Base-by-base conservation (phyloP, 2,329 filamentous ascomycete species). In the Periconia digitata region DNA sequence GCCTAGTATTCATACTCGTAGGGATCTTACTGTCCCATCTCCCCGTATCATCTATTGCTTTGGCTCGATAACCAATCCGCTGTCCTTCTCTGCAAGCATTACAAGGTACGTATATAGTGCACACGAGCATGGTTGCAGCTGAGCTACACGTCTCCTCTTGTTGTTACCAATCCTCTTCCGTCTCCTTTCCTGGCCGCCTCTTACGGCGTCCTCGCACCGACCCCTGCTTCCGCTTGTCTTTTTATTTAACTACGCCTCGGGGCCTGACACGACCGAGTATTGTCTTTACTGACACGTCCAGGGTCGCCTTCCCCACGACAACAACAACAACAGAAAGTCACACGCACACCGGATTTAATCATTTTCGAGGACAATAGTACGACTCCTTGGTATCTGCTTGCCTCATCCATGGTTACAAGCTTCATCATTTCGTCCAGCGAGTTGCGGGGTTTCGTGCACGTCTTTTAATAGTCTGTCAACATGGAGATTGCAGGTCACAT, bases 41-140 rank as follows among this genome's bases (percentile, higher is more conserved):
- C 27, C 8, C 8, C 27, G 3, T 5, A 43, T 35, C 53, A 51
- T 50, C 46, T 46, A 53, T 46, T 49, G 44, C 46, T 57, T 55
- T 54, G 53, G 55, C 56, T 60, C 50, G 62, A 59, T 62, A 57
- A 50, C 53, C 50, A 46, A 29, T 55, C 62, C 63, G 53, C 53
- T 62, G 60, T 50, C 55, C 56, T 45, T 54, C 50, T 55, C 56
- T 48, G 55, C 57, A 56, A 55, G 56, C 56, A 41, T 53, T 59
- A 60, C 50, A 44, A 65, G 61, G 66, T 69, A 58, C 56, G 64
- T 61, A 57, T 64, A 66, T 66, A 64, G 60, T 61, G 55, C 57
- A 49, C 54, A 53, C 50, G 27, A 40, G 46, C 47, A 51, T 58
- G 56, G 50, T 61, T 55, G 48, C 57, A 49, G 49, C 51, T 59